Evolutionary conservation across 805 yeast species (phyloP).

Genomic region (Deakozyma indianensis): DNA sequence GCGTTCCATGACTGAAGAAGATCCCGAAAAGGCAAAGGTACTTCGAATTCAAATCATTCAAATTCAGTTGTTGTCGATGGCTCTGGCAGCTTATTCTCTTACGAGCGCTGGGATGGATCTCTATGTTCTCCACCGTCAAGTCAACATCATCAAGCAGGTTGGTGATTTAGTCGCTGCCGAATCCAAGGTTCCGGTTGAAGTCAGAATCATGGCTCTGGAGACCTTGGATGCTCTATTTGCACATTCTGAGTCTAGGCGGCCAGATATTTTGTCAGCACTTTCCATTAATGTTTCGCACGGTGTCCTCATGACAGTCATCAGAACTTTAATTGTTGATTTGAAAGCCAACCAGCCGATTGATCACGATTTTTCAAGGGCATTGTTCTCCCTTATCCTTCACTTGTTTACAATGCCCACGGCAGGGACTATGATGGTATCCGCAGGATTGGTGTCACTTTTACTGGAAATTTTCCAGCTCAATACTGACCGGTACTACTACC

Average conservation of each 20-base stretch:
- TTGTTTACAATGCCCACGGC: constrained; percentile 44
- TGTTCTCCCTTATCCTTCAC: constrained; percentile 45
- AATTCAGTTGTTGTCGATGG: constrained; percentile 53
- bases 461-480: constrained; percentile 43
- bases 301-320: constrained; percentile 52
- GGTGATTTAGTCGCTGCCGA: constrained; percentile 65
- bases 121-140: constrained; percentile 57
- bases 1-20: constrained; percentile 42
- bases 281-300: constrained; percentile 88
- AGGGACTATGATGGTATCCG: constrained; percentile 40
- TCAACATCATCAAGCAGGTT: constrained; percentile 51
- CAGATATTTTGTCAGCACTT: constrained; percentile 60
- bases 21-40: constrained; percentile 35
- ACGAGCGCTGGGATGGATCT: constrained; percentile 44
- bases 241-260: constrained; percentile 47
- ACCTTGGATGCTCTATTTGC: constrained; percentile 57
- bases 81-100: constrained; percentile 44
- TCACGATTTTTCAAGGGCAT: constrained; percentile 32
- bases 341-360: constrained; percentile 27
- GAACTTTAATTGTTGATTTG: constrained; percentile 42
- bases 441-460: constrained; percentile 60
- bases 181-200: constrained; percentile 33
- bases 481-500: constrained; percentile 37
- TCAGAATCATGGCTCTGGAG: constrained; percentile 47
- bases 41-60: constrained; percentile 46